Evolutionary conservation across 192 early-diverging fungal species (phyloP).

Genomic region (Dimargaris cristalligena): DNA sequence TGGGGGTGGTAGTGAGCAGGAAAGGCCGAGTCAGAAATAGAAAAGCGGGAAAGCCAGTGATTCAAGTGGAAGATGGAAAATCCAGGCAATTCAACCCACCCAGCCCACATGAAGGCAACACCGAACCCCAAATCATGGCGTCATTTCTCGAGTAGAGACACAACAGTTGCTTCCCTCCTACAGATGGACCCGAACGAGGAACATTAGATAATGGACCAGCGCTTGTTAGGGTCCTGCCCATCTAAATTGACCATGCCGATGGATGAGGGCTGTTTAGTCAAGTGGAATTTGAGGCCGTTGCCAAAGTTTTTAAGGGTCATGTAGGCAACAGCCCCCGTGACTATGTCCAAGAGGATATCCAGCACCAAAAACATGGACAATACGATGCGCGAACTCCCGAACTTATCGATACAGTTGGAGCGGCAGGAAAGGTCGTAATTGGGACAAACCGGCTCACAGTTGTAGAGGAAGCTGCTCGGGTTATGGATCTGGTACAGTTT

Average conservation of each 20-base stretch:
- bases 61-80: too few species aligned
- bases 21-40: too few species aligned
- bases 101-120: too few species aligned
- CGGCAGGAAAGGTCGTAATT: neutral
- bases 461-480: neutral
- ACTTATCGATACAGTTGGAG: neutral
- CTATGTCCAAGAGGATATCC: neutral
- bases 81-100: too few species aligned
- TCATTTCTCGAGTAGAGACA: too few species aligned
- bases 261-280: slow-evolving; percentile 8
- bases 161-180: too few species aligned
- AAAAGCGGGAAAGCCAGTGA: too few species aligned
- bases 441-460: neutral
- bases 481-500: slow-evolving; percentile 11
- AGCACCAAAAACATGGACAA: neutral
- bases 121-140: too few species aligned
- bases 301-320: slow-evolving; percentile 3
- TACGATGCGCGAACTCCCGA: slow-evolving; percentile 1
- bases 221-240: slow-evolving; percentile 11
- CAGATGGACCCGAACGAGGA: too few species aligned
- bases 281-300: neutral
- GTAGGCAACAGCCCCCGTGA: slow-evolving; percentile 1
- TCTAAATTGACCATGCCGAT: slow-evolving; percentile 10
- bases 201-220: slow-evolving; percentile 5
- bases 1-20: too few species aligned